Percentiles rank a stretch among this genome's conserved stretches.
Conservation (phyloP, 805 yeast species). For the Zygosaccharomyces gambellarensis region DNA sequence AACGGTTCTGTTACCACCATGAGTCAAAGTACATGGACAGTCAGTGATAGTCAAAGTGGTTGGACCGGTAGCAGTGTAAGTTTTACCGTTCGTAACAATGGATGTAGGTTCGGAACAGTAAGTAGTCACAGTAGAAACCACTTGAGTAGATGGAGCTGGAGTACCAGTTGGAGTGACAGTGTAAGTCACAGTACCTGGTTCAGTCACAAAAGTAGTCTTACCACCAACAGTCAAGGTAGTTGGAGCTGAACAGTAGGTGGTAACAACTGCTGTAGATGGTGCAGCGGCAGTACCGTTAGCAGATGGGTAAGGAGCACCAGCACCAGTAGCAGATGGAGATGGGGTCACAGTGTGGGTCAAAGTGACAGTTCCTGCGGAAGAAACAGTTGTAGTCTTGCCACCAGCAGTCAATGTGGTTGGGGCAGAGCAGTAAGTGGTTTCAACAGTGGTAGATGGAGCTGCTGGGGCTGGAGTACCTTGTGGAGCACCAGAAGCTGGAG, state of each 20-base stretch:
- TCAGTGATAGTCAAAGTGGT: conserved; percentile 83
- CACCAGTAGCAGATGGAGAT: neutral
- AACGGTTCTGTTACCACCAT: neutral
- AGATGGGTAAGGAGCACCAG: neutral
- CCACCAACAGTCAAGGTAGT: too few relatives aligned
- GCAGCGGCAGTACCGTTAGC: neutral
- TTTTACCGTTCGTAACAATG: conserved; percentile 57
- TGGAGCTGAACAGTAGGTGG: neutral
- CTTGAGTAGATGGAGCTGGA: conserved; percentile 25
- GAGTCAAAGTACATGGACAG: conserved; percentile 65
- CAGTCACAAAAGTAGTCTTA: too few relatives aligned
- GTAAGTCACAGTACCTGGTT: neutral
- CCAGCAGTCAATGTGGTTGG: neutral
- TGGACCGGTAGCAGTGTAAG: conserved; percentile 72
- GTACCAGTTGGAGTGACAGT: neutral
- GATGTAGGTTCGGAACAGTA: conserved; percentile 78
- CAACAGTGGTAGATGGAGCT: neutral
- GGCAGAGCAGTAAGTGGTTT: neutral
- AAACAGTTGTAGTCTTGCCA: neutral
- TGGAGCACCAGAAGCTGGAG: neutral
- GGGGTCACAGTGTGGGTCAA: neutral
- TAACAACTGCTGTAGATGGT: neutral
- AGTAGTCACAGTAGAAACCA: conserved; percentile 70
- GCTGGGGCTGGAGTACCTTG: neutral
- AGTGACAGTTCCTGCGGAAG: neutral